Conservation (phyloP, 257 asterid species). For the Catharanthus roseus region DNA sequence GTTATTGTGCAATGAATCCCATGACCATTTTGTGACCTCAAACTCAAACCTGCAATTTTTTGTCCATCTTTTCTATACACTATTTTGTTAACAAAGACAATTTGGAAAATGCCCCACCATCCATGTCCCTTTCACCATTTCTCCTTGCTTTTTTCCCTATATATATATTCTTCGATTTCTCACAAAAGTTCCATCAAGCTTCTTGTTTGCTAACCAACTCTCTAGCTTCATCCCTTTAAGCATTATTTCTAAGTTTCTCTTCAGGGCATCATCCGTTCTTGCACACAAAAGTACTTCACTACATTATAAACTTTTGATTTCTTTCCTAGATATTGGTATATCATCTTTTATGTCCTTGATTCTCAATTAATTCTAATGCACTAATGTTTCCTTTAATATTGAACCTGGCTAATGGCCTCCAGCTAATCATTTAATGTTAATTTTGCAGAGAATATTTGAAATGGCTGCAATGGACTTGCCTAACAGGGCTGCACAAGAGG, state of each 20-base stretch:
- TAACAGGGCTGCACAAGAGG: conserved; percentile 25
- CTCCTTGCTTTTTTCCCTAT: conserved; percentile 4
- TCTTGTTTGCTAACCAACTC: conserved; percentile 3
- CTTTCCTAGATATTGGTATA: neutral
- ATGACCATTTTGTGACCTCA: conserved; percentile 10
- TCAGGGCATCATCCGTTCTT: neutral
- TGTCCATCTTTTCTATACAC: neutral
- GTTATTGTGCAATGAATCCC: conserved; percentile 16
- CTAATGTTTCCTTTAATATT: neutral
- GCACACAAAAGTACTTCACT: neutral
- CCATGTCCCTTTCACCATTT: conserved; percentile 5
- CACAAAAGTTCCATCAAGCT: conserved; percentile 7
- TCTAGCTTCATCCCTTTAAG: neutral
- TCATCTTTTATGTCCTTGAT: neutral
- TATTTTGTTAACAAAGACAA: neutral
- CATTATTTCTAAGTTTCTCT: neutral
- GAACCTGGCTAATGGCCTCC: neutral
- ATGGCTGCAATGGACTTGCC: conserved; percentile 32
- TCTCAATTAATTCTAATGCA: neutral
- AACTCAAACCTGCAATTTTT: neutral
- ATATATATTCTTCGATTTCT: conserved; percentile 26
- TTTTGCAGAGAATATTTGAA: conserved; percentile 46
- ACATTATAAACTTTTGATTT: neutral
- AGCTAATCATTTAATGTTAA: neutral
- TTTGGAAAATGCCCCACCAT: conserved; percentile 24